Percentiles rank a stretch among this genome's conserved stretches.
Conservation (phyloP, 1,284 basidiomycete genomes). For the Omphalotus olearius region DNA sequence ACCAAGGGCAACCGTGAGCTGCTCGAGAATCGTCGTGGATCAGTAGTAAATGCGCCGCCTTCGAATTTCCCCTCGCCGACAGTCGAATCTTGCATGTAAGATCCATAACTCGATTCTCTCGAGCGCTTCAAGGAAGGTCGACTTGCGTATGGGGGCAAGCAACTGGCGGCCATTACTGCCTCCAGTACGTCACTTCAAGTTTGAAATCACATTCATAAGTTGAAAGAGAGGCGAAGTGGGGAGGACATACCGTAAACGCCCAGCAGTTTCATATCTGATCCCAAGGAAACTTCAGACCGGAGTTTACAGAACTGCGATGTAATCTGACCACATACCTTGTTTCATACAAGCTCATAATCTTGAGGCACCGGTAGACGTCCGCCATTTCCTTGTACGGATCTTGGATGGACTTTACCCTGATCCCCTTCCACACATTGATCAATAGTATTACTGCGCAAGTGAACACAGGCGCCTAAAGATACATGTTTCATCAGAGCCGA, state of each 20-base stretch:
- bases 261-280: constrained; percentile 4
- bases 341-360: constrained; percentile 43
- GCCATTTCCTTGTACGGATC: constrained; percentile 55
- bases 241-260: constrained; percentile 5
- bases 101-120: too few relatives aligned
- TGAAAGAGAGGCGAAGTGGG: neutral
- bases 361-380: constrained; percentile 66
- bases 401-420: constrained; percentile 43
- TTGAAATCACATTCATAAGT: neutral
- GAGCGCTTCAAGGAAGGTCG: constrained; percentile 1
- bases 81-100: too few relatives aligned
- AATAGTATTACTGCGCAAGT: constrained; percentile 54
- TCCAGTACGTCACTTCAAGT: constrained; percentile 5
- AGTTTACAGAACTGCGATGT: neutral
- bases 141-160: neutral
- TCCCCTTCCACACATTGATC: constrained; percentile 68
- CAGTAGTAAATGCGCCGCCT: too few relatives aligned
- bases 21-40: too few relatives aligned
- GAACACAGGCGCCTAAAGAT: constrained; percentile 18
- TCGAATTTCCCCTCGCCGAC: too few relatives aligned
- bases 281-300: neutral
- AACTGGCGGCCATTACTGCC: constrained; percentile 1
- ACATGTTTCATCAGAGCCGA: neutral
- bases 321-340: constrained; percentile 16
- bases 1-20: too few relatives aligned